Evolutionary conservation across 2,329 filamentous ascomycete species (phyloP), one percentile per base, ranked within the genome.

Genomic region (Cladosporium austrohemisphaericum): DNA sequence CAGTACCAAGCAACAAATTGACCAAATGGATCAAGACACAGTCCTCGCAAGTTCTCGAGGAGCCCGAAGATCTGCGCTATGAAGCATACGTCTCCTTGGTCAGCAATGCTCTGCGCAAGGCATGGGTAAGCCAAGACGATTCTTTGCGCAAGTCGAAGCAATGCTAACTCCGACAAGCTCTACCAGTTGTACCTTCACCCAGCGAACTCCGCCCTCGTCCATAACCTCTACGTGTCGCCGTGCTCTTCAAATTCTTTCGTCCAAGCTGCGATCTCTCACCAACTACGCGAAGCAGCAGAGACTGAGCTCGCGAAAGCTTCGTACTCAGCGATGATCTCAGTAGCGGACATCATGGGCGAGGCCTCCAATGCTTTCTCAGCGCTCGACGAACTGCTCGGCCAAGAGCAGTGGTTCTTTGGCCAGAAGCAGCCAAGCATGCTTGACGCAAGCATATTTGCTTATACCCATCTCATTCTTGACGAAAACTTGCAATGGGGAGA

Each of bases 391-490:
- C 60, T 85, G 7, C 70, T 88, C 8, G 81, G 76, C 1, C 67
- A 76, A 1, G 67, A 81, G 29, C 60, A 70, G 14, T 85, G 81
- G 74, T 87, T 86, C 65, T 85, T 84, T 60, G 76, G 72, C 4
- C 64, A 66, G 50, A 43, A 67, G 23, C 64, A 68, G 13, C 88
- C 92, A 0, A 81, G 83, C 0, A 63, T 92, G 19, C 92, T 97
- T 59, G 93, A 98, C 69, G 91, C 92, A 5, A 83, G 81, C 47
- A 80, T 97, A 2, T 97, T 96, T 70, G 84, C 89, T 3, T 98
- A 96, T 68, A 91, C 88, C 0, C 82, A 94, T 66, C 72, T 95
- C 43, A 73, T 97, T 45, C 69, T 95, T 44, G 81, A 86, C 52
- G 76, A 82, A 26, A 61, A 60, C 2, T 61, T 89, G 55, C 73